Conservation (phyloP, 164 flowering plant species). For the Cinnamomum micranthum region DNA sequence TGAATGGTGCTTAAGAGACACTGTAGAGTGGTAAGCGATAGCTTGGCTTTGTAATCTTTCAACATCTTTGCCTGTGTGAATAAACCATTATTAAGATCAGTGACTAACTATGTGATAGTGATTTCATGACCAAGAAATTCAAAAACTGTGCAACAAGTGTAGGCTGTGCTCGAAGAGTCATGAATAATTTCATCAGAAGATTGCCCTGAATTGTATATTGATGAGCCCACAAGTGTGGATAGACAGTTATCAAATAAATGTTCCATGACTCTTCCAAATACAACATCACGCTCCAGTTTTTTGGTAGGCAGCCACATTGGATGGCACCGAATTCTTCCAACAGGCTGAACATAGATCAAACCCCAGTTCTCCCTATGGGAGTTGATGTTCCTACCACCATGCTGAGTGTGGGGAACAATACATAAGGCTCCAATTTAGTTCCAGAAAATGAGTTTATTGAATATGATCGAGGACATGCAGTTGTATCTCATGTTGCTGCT, state of each 20-base stretch:
- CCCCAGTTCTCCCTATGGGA: no score
- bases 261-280: not conserved
- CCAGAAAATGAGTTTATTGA: no score
- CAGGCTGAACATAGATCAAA: no score
- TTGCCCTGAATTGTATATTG: not conserved
- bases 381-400: no score
- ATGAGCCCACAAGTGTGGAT: not conserved
- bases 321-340: no score
- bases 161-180: not conserved
- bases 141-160: not conserved
- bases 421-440: no score
- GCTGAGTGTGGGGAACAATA: no score
- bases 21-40: constrained; percentile 24
- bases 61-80: constrained; percentile 16
- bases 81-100: not conserved
- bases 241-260: not conserved
- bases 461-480: not conserved
- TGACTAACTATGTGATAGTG: not conserved
- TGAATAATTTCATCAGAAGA: not conserved
- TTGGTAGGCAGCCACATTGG: no score
- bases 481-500: not conserved
- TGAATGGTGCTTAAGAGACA: constrained; percentile 22
- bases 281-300: not conserved
- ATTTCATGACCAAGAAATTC: constrained; percentile 1
- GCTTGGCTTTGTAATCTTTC: constrained; percentile 24